Conservation (phyloP, 345 rosid genomes). For the Alliaria petiolata region DNA sequence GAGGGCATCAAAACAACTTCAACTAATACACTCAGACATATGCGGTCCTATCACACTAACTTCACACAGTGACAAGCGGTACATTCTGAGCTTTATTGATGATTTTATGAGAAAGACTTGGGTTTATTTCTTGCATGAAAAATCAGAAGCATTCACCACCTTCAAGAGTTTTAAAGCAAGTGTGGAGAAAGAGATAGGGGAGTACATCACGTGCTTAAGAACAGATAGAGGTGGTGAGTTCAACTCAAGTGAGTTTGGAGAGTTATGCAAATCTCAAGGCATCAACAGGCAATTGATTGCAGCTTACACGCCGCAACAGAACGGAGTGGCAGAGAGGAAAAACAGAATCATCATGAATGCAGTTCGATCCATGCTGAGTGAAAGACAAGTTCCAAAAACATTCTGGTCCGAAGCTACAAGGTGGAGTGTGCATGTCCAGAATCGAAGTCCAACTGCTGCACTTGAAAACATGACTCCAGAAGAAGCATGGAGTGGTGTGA, state of each 20-base stretch:
- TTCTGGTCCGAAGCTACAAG: not conserved
- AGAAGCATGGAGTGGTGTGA: not conserved
- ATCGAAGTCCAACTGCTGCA: not conserved
- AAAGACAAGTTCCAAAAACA: not conserved
- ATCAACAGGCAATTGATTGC: not conserved
- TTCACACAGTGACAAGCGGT: not conserved
- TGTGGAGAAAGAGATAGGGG: not conserved
- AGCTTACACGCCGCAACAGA: not conserved
- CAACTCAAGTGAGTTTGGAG: too few species aligned
- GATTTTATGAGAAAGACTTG: not conserved
- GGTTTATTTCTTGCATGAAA: not conserved
- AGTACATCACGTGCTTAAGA: not conserved
- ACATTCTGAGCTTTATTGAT: not conserved
- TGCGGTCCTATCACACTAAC: not conserved
- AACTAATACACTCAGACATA: not conserved
- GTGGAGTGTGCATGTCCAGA: not conserved
- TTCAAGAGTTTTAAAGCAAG: not conserved
- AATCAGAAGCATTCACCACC: not conserved
- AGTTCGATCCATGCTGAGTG: not conserved
- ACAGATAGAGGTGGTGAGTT: too few species aligned
- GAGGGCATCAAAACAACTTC: not conserved
- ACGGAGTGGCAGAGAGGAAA: not conserved
- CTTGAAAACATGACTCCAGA: not conserved
- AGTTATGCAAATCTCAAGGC: not conserved
- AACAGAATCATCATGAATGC: not conserved